A percentile compares a stretch with the other conserved stretches of the same genome.
Conservation (phyloP, 176 grass and related monocot species). For the Phoenix dactylifera region DNA sequence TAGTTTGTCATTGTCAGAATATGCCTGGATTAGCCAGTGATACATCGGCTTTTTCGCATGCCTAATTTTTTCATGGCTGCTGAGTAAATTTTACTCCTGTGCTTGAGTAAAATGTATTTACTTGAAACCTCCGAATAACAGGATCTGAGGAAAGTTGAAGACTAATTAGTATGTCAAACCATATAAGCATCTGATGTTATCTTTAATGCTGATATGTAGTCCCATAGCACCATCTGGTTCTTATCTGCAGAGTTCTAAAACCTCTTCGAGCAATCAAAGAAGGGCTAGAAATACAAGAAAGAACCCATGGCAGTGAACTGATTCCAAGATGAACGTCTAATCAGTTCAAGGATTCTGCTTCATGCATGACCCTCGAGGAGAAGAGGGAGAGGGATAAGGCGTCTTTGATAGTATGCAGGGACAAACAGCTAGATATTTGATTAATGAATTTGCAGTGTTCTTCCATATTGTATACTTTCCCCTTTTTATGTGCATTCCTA, state of each 20-base stretch:
- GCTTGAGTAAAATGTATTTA: too few species aligned
- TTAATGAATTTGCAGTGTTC: too few species aligned
- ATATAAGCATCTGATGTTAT: background rate
- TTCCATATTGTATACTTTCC: too few species aligned
- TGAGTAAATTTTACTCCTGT: background rate
- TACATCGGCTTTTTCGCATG: too few species aligned
- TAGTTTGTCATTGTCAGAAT: too few species aligned
- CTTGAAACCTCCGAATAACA: slow-evolving; percentile 82
- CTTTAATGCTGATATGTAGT: background rate
- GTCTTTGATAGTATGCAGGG: too few species aligned
- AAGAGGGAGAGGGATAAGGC: slow-evolving; percentile 15
- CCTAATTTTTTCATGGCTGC: too few species aligned
- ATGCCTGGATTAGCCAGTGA: too few species aligned
- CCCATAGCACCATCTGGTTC: background rate
- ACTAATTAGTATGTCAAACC: slow-evolving; percentile 61
- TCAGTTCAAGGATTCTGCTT: slow-evolving; percentile 15
- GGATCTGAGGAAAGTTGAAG: slow-evolving; percentile 78
- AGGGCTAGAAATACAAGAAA: slow-evolving; percentile 22
- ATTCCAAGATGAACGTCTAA: background rate
- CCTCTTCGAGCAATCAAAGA: slow-evolving; percentile 17
- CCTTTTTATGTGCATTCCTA: too few species aligned
- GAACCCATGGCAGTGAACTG: slow-evolving; percentile 78
- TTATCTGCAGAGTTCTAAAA: slow-evolving; percentile 47
- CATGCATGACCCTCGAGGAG: slow-evolving; percentile 10
- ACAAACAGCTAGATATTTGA: too few species aligned